A percentile compares a stretch with the other conserved stretches of the same genome.
Evolutionary conservation across 163 green algal genomes (phyloP).

Genomic region (Coccomyxa subellipsoidea): DNA sequence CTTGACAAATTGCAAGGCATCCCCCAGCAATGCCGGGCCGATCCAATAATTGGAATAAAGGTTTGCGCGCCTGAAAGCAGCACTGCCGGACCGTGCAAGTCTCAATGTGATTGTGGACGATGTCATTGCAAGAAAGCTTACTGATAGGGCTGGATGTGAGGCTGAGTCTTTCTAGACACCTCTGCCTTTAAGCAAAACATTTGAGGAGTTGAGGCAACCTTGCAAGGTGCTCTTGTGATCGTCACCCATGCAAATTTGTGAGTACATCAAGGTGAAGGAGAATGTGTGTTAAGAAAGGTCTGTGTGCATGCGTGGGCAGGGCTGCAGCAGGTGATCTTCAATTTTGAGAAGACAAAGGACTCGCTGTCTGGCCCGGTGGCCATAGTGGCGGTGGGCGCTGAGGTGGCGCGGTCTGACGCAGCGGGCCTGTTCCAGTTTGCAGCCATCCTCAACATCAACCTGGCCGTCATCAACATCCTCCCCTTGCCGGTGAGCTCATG

Average conservation of each 20-base stretch:
- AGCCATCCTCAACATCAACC: constrained; percentile 92
- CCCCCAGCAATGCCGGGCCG: too few relatives aligned
- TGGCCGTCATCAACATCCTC: constrained; percentile 86
- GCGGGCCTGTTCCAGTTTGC: constrained; percentile 79
- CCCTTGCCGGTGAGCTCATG: constrained; percentile 59
- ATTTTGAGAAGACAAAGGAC: constrained; percentile 60
- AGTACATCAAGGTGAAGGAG: background rate
- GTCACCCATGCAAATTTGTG: background rate
- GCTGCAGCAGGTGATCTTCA: constrained; percentile 70
- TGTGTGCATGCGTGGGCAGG: constrained; percentile 39
- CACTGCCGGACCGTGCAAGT: too few relatives aligned
- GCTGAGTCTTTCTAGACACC: too few relatives aligned
- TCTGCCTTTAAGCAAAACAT: too few relatives aligned
- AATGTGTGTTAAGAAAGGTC: too few relatives aligned
- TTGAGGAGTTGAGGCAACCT: too few relatives aligned
- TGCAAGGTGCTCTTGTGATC: background rate
- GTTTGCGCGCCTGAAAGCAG: too few relatives aligned
- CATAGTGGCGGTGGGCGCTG: constrained; percentile 74
- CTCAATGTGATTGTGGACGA: too few relatives aligned
- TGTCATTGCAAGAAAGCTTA: too few relatives aligned
- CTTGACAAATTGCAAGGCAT: too few relatives aligned
- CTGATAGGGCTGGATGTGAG: too few relatives aligned
- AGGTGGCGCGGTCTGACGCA: constrained; percentile 68
- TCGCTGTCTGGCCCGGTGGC: constrained; percentile 78
- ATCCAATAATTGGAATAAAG: too few relatives aligned